Evolutionary conservation across 306 rosid species (phyloP).

Genomic region (Rosa multiflora): DNA sequence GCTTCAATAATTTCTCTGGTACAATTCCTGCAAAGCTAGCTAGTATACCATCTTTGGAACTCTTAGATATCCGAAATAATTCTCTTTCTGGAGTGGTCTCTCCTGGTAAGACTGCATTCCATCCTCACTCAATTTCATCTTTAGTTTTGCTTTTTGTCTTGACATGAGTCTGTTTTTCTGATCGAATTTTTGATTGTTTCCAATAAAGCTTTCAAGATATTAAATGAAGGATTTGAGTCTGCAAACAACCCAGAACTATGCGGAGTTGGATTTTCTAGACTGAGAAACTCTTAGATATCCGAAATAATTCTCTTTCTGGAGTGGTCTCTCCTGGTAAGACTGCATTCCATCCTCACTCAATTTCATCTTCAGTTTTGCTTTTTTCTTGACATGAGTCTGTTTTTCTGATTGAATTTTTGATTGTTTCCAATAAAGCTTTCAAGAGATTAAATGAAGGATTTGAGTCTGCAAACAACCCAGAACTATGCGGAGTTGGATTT

Average conservation of each 20-base stretch:
- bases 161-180: slow-evolving; percentile 20
- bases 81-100: slow-evolving; percentile 72
- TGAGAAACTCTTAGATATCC: too few relatives aligned
- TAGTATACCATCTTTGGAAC: slow-evolving; percentile 38
- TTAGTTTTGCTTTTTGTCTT: not conserved
- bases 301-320: slow-evolving; percentile 79
- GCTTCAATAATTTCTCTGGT: slow-evolving; percentile 74
- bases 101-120: slow-evolving; percentile 49
- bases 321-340: slow-evolving; percentile 66
- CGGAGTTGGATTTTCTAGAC: slow-evolving; percentile 58
- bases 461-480: slow-evolving; percentile 63
- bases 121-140: not conserved
- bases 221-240: slow-evolving; percentile 64
- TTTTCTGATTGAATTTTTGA: slow-evolving; percentile 28
- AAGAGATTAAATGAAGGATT: slow-evolving; percentile 63
- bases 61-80: slow-evolving; percentile 66
- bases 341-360: slow-evolving; percentile 4
- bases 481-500: slow-evolving; percentile 68
- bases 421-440: slow-evolving; percentile 50
- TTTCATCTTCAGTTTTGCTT: not conserved
- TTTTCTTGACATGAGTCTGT: not conserved
- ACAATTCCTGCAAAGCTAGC: slow-evolving; percentile 57
- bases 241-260: slow-evolving; percentile 66
- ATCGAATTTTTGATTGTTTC: slow-evolving; percentile 22
- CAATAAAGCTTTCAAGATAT: slow-evolving; percentile 56